Percentiles rank a stretch among this genome's conserved stretches.
Evolutionary conservation across 2,329 filamentous ascomycete genomes (phyloP).

Genomic region (Pestalotiopsis sp.): DNA sequence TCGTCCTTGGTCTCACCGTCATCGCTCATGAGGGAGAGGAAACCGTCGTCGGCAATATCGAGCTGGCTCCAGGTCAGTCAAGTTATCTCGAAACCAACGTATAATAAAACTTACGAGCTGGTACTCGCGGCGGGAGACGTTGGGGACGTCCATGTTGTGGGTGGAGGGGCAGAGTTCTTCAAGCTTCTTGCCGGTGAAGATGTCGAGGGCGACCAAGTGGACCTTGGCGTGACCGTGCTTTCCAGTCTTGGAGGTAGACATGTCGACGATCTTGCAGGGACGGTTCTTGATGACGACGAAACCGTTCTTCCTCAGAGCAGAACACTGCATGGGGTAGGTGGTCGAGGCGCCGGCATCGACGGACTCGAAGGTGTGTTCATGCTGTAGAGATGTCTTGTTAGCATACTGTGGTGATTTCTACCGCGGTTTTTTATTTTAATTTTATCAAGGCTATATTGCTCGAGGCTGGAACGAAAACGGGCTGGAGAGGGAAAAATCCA

Average conservation of each 20-base stretch:
- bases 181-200: slow-evolving; percentile 99
- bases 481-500: background rate
- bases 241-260: slow-evolving; percentile 99
- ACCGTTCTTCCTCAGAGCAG: slow-evolving; percentile 98
- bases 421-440: background rate
- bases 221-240: slow-evolving; percentile 99
- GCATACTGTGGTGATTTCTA: background rate
- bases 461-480: background rate
- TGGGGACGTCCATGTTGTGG: slow-evolving; percentile 97
- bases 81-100: background rate
- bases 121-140: slow-evolving; percentile 88
- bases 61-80: slow-evolving; percentile 58
- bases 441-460: background rate
- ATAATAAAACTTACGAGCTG: slow-evolving; percentile 74
- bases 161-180: slow-evolving; percentile 99
- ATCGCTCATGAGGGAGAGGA: slow-evolving; percentile 91
- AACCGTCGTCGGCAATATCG: slow-evolving; percentile 91
- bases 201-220: slow-evolving; percentile 95
- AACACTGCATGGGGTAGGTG: slow-evolving; percentile 99
- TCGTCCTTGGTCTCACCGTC: slow-evolving; percentile 90
- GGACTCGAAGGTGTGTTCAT: slow-evolving; percentile 80
- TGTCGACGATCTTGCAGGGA: slow-evolving; percentile 99
- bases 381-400: slow-evolving; percentile 42
- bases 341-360: slow-evolving; percentile 94
- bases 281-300: slow-evolving; percentile 98